Percentiles rank a stretch among this genome's conserved stretches.
phyloP scores from a whole-genome alignment of 176 grass and related monocot genomes.

The Hyparrhenia diplandra region DNA sequence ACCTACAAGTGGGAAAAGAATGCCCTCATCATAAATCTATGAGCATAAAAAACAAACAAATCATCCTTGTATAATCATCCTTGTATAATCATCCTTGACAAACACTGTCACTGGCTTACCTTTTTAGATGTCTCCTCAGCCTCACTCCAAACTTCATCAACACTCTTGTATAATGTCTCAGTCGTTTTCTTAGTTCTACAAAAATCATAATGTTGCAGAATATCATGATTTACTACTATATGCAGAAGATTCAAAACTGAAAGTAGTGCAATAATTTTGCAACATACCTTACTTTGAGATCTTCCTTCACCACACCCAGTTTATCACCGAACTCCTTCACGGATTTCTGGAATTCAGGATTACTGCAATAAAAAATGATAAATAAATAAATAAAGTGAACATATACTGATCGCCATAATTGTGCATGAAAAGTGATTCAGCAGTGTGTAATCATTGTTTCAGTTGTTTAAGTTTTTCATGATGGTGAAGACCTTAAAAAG shows the following conservation, averaged over 20 bases:
- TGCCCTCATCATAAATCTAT: background rate
- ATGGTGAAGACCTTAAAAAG: background rate
- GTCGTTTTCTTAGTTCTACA: constrained; percentile 66
- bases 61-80: background rate
- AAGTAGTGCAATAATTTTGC: background rate
- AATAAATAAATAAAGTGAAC: constrained; percentile 10
- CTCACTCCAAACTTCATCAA: constrained; percentile 81
- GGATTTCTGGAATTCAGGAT: constrained; percentile 88
- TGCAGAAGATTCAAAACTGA: constrained; percentile 5
- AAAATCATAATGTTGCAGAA: background rate
- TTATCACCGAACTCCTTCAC: constrained; percentile 86
- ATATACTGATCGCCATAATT: background rate
- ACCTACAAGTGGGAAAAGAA: constrained; percentile 35
- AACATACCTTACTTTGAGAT: constrained; percentile 81
- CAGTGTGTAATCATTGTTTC: background rate
- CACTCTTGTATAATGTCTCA: constrained; percentile 72
- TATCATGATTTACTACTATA: background rate
- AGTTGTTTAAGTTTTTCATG: background rate
- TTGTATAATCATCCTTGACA: background rate
- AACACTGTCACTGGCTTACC: constrained; percentile 29
- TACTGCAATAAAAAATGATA: constrained; percentile 48
- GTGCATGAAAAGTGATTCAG: background rate
- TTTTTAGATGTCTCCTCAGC: constrained; percentile 92
- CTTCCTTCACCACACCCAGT: constrained; percentile 86
- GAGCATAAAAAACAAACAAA: background rate